Base-by-base conservation (phyloP, 2,329 filamentous ascomycete genomes). In the Periglandula ipomoeae region DNA sequence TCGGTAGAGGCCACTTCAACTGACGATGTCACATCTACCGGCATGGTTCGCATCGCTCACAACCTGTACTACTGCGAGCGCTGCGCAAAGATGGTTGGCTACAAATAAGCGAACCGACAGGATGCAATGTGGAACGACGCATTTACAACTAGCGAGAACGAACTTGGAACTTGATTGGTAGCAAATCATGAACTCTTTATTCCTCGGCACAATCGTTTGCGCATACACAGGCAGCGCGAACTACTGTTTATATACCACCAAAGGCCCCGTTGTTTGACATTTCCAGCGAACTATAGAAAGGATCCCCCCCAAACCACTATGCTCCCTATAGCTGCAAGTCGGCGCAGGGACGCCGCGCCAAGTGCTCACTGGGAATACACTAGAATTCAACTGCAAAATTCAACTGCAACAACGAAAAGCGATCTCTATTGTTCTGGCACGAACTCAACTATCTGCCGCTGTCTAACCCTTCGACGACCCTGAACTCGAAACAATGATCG, bases 61-160 rank as follows among this genome's bases (percentile, higher is more conserved):
- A 81, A 81, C 63, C 74, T 83, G 52, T 83, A 83, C 68, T 84
- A 84, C 65, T 84, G 81, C 66, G 71, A 75, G 51, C 72, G 78
- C 32, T 84, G 81, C 61, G 81, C 81, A 51, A 76, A 74, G 60
- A 77, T 80, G 61, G 77, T 81, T 27, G 81, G 80, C 56, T 84
- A 82, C 64, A 78, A 75, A 61, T 82, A 74, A 76, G 39, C 34
- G 10, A 27, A 1, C 5, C 11, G 30, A 10, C n/a, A n/a, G n/a
- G n/a, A n/a, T n/a, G n/a, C n/a, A 27, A 26, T 17, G 15, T 24
- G 23, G 5, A 20, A 39, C 37, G 37, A 39, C 37, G 8, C 37
- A 39, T 23, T n/a, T 7, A 15, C 37, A 20, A 11, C 19, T 39
- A 23, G 3, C 4, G 37, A 39, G 19, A 5, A 19, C 17, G 37